phyloP scores from a whole-genome alignment of 805 yeast genomes.

The Ogataea minuta region DNA sequence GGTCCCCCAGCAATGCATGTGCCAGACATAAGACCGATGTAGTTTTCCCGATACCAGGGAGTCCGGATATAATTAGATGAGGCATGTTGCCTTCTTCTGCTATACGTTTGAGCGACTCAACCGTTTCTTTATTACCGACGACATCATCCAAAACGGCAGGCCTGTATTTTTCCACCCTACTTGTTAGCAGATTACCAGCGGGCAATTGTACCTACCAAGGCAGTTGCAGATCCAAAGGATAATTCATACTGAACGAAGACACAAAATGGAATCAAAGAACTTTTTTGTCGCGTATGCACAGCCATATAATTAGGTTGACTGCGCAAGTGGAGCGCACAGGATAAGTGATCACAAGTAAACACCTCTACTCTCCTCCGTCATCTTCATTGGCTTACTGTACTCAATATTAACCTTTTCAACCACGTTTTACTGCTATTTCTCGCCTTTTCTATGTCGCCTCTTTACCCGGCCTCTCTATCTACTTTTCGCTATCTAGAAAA shows the following conservation, averaged over 20 bases:
- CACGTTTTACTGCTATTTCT: too few species aligned
- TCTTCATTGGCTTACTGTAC: too few species aligned
- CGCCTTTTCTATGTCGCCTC: not conserved
- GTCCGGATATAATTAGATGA: conserved; percentile 90
- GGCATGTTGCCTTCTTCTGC: conserved; percentile 96
- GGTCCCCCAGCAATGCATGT: conserved; percentile 70
- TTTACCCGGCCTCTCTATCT: conserved; percentile 14
- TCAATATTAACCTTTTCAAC: too few species aligned
- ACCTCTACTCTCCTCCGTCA: too few species aligned
- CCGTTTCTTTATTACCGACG: conserved; percentile 91
- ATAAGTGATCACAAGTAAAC: too few species aligned
- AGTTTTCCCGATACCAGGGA: conserved; percentile 97
- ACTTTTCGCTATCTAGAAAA: not conserved
- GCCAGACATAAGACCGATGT: conserved; percentile 92
- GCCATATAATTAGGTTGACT: not conserved
- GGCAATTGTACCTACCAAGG: conserved; percentile 31
- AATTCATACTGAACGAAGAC: conserved; percentile 14
- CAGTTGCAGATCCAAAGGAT: conserved; percentile 33
- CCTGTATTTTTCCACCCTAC: conserved; percentile 92
- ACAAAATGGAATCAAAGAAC: conserved; percentile 2
- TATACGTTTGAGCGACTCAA: conserved; percentile 77
- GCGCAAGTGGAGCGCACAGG: too few species aligned
- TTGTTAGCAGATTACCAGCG: not conserved
- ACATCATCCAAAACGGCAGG: conserved; percentile 77
- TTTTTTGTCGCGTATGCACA: conserved; percentile 13